phyloP scores from a whole-genome alignment of 768 basidiomycete genomes.

The Coprinopsis sp. region DNA sequence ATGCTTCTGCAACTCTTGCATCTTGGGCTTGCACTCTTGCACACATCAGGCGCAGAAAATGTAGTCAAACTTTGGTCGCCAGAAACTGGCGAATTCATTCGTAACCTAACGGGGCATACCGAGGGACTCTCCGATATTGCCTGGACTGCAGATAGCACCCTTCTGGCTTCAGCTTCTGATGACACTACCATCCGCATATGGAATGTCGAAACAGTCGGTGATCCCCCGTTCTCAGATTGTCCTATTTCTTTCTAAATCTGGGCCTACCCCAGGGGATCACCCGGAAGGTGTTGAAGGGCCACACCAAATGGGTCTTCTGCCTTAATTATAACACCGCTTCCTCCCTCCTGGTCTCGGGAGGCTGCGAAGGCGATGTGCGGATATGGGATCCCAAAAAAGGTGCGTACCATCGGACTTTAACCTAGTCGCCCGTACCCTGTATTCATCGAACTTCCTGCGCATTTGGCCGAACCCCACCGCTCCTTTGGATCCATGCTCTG shows the following conservation, averaged over 20 bases:
- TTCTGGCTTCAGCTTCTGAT: conserved; percentile 89
- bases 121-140: conserved; percentile 85
- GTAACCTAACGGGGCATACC: conserved; percentile 71
- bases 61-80: conserved; percentile 81
- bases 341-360: conserved; percentile 87
- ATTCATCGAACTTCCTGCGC: conserved; percentile 4
- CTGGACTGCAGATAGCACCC: conserved; percentile 80
- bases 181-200: conserved; percentile 87
- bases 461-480: background rate
- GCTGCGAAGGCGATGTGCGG: conserved; percentile 87
- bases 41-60: conserved; percentile 63
- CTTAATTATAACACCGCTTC: conserved; percentile 87
- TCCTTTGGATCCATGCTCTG: background rate
- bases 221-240: background rate
- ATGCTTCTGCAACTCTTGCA: too few species aligned
- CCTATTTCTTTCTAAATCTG: background rate
- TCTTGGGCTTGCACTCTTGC: background rate
- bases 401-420: conserved; percentile 23
- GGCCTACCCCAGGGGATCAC: conserved; percentile 52
- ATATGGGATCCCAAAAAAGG: conserved; percentile 90
- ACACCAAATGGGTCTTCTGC: conserved; percentile 87
- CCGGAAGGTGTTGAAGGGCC: conserved; percentile 70
- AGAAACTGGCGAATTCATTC: conserved; percentile 70
- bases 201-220: conserved; percentile 74
- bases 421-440: conserved; percentile 3